Percentiles rank a stretch among this genome's conserved stretches.
Conservation (phyloP, 768 basidiomycete species). For the Leccinum broughii region DNA sequence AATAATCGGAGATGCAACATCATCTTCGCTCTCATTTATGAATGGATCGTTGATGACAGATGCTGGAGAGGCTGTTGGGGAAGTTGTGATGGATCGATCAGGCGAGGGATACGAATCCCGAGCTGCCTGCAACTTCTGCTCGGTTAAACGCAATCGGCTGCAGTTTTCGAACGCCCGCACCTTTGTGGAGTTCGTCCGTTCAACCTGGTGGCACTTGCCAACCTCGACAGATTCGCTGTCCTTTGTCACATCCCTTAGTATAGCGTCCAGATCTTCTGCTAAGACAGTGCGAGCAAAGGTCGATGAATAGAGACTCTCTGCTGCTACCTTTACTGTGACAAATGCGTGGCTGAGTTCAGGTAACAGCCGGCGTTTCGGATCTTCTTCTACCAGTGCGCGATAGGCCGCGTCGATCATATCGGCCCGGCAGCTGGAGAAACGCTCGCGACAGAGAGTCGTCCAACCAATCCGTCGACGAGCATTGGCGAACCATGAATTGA, state of each 20-base stretch:
- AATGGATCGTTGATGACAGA: too few relatives aligned
- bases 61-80: too few relatives aligned
- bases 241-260: conserved; percentile 32
- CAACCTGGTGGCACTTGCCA: not conserved
- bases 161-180: too few relatives aligned
- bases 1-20: conserved; percentile 12
- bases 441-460: conserved; percentile 40
- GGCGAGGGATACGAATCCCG: too few relatives aligned
- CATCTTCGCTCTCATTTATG: conserved; percentile 20
- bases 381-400: conserved; percentile 28
- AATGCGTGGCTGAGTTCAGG: conserved; percentile 28
- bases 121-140: too few relatives aligned
- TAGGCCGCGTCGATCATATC: conserved; percentile 33
- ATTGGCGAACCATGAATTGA: conserved; percentile 51
- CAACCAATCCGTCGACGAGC: conserved; percentile 54
- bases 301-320: conserved; percentile 34
- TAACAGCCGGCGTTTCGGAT: conserved; percentile 11
- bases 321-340: conserved; percentile 30
- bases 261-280: conserved; percentile 28
- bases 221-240: not conserved
- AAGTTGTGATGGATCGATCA: too few relatives aligned
- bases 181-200: too few relatives aligned
- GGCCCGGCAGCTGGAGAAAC: conserved; percentile 26
- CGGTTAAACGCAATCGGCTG: too few relatives aligned
- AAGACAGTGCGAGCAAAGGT: conserved; percentile 29